Base-by-base conservation (phyloP, 805 yeast species). In the Hanseniaspora mollemarum region DNA sequence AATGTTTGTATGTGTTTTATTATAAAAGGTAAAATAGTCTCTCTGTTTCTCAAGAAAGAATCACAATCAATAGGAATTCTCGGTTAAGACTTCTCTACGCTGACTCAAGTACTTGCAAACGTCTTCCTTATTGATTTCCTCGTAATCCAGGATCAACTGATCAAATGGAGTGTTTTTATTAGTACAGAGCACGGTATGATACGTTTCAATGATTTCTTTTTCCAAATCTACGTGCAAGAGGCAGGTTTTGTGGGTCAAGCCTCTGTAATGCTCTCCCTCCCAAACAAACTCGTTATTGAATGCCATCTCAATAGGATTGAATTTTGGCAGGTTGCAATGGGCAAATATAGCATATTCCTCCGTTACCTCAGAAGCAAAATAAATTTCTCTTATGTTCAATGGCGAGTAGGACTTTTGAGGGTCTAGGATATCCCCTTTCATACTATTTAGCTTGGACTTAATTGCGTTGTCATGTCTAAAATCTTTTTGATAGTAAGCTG, bases 401-500 rank as follows among this genome's bases (percentile, higher is more conserved):
- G 49, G 21, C 6, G 53, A 31, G 41, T 50, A 54, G 4, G 43
- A 22, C 22, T 21, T 21, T 15, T 8, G 12, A 31, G 1, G 9
- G 15, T 2, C 16, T 12, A 29, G 4, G 3, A 12, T 19, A 44
- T 51, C 32, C 46, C 37, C n/a, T 16, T 22, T 51, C 54, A 25
- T 5, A 39, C 26, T 12, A 18, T 13, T 7, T n/a, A 39, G 10
- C 4, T 15, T 16, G 24, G 24, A 12, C 13, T 39, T 24, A 2
- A 52, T 56, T 26, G 54, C 51, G 50, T 67, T 76, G 62, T 83
- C 94, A 37, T 73, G 72, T n/a, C 71, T 62, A 2, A 88, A 86
- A 59, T 81, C 78, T 55, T 70, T 76, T 62, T 85, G 94, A 4
- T 82, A 80, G 87, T 85, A 84, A 2, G 83, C 85, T 7, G 80